Conservation (phyloP, 2,329 filamentous ascomycete genomes). For the Gnomoniopsis smithogilvyi region DNA sequence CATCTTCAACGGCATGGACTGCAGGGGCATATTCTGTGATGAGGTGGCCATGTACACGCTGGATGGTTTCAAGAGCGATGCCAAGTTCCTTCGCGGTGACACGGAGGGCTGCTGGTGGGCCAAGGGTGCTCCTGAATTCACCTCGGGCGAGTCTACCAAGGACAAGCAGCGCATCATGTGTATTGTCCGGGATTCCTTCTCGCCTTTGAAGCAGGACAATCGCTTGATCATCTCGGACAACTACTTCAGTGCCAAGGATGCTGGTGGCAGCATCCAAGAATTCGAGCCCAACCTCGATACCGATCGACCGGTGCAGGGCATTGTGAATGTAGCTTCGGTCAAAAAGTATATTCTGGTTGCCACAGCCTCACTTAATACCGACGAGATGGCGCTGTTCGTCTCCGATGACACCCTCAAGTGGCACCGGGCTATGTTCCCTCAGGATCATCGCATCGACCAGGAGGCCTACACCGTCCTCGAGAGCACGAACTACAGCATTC, state of each 20-base stretch:
- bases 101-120: constrained; percentile 86
- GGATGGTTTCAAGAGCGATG: constrained; percentile 73
- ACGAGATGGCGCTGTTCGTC: constrained; percentile 89
- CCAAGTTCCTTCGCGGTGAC: constrained; percentile 62
- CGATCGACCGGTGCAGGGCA: constrained; percentile 70
- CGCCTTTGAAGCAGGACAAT: constrained; percentile 69
- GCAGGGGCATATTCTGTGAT: constrained; percentile 60
- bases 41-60: constrained; percentile 71
- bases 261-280: constrained; percentile 50
- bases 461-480: constrained; percentile 92
- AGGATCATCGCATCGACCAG: constrained; percentile 75
- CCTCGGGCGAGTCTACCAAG: constrained; percentile 60
- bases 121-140: constrained; percentile 70
- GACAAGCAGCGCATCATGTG: constrained; percentile 75
- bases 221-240: constrained; percentile 78
- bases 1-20: constrained; percentile 76
- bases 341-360: constrained; percentile 87
- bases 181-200: constrained; percentile 71
- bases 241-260: constrained; percentile 62
- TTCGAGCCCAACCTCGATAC: constrained; percentile 76
- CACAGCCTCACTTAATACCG: constrained; percentile 72
- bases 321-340: constrained; percentile 77
- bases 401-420: constrained; percentile 79
- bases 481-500: constrained; percentile 96
- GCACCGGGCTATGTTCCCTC: constrained; percentile 88